Base-by-base conservation (phyloP, 1,284 basidiomycete species). In the Naganishia sp. region DNA sequence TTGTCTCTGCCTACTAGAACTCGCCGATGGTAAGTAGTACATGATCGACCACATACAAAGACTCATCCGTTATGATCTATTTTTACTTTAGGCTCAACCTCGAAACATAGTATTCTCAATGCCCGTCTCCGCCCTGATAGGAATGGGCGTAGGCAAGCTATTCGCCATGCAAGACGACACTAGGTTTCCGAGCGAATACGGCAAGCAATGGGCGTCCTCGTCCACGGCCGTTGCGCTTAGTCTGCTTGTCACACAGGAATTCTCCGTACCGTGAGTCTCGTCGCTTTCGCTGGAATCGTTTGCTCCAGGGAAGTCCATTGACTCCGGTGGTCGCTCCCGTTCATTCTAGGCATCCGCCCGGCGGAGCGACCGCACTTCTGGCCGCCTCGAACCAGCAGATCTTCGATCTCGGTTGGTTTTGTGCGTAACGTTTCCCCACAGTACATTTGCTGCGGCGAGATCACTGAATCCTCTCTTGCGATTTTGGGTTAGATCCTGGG, bases 371-470 rank as follows among this genome's bases (percentile, higher is more conserved):
- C 4, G 64, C 64, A 16, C 48, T 65, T 3, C 44, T 65, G 36
- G 64, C 64, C 3, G 64, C 64, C 1, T 57, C 64, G 2, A 65
- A 65, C 36, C 45, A 65, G 18, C 64, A 65, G 28, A 65, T 65
- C 7, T 57, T 65, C 13, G 48, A 65, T 23, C 39, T 65, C 15
- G 55, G 64, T n/a, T 65, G 64, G 64, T 65, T 65, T n/a, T 65
- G 64, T 65, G 16, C 36, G 64, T 65, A 7, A 7, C 15, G 10
- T 61, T 31, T 18, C 39, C 28, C 11, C 15, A 15, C 42, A 21
- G 28, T 23, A 13, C 13, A 18, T 6, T 18, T 31, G 55, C 55
- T 16, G 43, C 23, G 9, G 55, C 7, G 43, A 18, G 10, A 33
- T 18, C 16, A 11, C 23, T 25, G 21, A 42, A 36, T 7, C 28